Conservation (phyloP, 306 rosid species). For the Alnus rubra region DNA sequence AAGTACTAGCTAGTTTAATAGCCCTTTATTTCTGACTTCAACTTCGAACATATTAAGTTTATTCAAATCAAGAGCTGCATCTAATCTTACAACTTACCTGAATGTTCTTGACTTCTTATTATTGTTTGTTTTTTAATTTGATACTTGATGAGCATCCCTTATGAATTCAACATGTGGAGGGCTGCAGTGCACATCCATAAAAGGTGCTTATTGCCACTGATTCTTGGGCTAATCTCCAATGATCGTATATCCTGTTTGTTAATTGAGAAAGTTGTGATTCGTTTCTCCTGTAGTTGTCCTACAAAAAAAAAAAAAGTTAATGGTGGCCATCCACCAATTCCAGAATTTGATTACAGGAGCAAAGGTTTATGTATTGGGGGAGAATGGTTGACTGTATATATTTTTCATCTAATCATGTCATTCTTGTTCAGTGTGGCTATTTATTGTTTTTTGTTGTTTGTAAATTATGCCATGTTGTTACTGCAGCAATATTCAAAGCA, state of each 20-base stretch:
- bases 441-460: conserved; percentile 3
- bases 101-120: background rate
- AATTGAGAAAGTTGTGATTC: background rate
- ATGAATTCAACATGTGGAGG: too few relatives aligned
- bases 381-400: conserved; percentile 1
- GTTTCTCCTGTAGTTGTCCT: background rate
- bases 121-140: background rate
- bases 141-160: too few relatives aligned
- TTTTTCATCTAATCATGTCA: background rate
- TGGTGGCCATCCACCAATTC: conserved; percentile 10
- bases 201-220: background rate
- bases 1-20: background rate
- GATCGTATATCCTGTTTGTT: background rate
- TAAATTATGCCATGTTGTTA: conserved; percentile 22
- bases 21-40: background rate
- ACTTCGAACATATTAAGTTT: background rate
- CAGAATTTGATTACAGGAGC: conserved; percentile 7
- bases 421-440: background rate
- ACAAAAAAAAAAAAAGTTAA: background rate
- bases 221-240: background rate
- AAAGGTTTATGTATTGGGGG: background rate
- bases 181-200: background rate
- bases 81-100: background rate
- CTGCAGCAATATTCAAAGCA: conserved; percentile 86
- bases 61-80: background rate